Base-by-base conservation (phyloP, 2,329 filamentous ascomycete genomes). In the Zymoseptoria ardabiliae region DNA sequence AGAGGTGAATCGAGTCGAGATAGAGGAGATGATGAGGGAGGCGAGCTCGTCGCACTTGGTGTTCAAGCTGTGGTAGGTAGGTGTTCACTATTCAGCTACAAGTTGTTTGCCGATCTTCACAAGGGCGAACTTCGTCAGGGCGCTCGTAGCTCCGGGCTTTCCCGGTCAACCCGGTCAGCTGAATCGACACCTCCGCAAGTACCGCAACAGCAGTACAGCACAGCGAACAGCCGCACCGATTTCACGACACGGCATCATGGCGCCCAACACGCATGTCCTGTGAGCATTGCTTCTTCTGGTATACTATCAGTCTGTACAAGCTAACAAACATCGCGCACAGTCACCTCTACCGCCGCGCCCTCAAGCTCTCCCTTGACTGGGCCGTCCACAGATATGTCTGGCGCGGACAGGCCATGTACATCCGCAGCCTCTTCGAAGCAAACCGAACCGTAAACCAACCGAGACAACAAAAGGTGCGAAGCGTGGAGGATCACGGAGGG, bases 321-420 rank as follows among this genome's bases (percentile, higher is more conserved):
- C 57, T 61, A 68, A 74, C 65, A 55, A 52, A 45, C 56, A 53
- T 59, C 61, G 4, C 35, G 35, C 35, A 54, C 72, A 86, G 85
- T 67, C 81, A 80, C 63, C 87, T 99, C 62, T 99, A 99, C 77
- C 88, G 93, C 72, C 90, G 91, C 68, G 91, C 91, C 23, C 77
- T 99, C 73, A 97, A 97, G 82, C 86, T 97, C 65, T 84, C 94
- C 50, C 85, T 97, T 66, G 91, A 97, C 79, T 99, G 94, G 94
- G 85, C 91, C 59, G 91, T 97, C 64, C 90, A 97, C 74, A 85
- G 94, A 67, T 85, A 93, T 70, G 78, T 97, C 62, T 99, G 94
- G 93, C 88, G 94, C 69, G 92, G 93, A 63, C 94, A 97, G 77
- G 94, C 94, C 30, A 80, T 97, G 64, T 97, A 99, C 76, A 96